Conservation (phyloP, 441 rosid genomes). For the Capsella rubella region DNA sequence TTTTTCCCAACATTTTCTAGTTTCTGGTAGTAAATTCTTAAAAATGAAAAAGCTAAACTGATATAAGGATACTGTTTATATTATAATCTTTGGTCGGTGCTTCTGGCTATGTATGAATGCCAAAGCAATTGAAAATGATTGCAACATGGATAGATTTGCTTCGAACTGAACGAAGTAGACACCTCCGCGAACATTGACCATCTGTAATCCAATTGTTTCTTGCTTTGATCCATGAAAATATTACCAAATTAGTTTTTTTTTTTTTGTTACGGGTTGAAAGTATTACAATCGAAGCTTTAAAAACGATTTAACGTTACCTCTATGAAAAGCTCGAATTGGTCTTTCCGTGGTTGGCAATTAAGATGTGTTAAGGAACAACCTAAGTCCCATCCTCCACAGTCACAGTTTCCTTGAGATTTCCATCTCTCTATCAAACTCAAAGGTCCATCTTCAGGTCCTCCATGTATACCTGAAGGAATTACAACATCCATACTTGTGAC, state of each 20-base stretch:
- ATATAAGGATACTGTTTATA: too few relatives aligned
- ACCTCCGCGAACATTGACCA: conserved; percentile 59
- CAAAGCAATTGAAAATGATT: conserved; percentile 73
- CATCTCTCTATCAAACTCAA: conserved; percentile 79
- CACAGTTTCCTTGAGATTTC: conserved; percentile 86
- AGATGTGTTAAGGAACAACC: conserved; percentile 80
- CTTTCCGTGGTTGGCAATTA: conserved; percentile 45
- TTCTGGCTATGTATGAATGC: conserved; percentile 66
- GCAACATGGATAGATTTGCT: conserved; percentile 64
- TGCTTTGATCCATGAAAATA: conserved; percentile 66
- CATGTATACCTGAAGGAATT: conserved; percentile 77
- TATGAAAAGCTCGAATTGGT: conserved; percentile 52
- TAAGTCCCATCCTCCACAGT: conserved; percentile 95
- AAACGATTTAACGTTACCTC: conserved; percentile 48
- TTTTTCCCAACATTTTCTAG: neutral
- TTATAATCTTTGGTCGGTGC: neutral
- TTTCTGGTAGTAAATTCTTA: neutral
- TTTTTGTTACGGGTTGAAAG: too few relatives aligned
- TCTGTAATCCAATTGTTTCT: conserved; percentile 54
- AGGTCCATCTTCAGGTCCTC: conserved; percentile 72
- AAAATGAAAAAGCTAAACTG: neutral
- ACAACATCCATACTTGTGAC: conserved; percentile 64
- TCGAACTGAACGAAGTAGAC: conserved; percentile 64
- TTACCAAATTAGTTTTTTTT: too few relatives aligned
- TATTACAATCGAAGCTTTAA: neutral